Percentiles rank a stretch among this genome's conserved stretches.
Evolutionary conservation across 2,329 filamentous ascomycete species (phyloP).

Genomic region (Fusarium annulatum): DNA sequence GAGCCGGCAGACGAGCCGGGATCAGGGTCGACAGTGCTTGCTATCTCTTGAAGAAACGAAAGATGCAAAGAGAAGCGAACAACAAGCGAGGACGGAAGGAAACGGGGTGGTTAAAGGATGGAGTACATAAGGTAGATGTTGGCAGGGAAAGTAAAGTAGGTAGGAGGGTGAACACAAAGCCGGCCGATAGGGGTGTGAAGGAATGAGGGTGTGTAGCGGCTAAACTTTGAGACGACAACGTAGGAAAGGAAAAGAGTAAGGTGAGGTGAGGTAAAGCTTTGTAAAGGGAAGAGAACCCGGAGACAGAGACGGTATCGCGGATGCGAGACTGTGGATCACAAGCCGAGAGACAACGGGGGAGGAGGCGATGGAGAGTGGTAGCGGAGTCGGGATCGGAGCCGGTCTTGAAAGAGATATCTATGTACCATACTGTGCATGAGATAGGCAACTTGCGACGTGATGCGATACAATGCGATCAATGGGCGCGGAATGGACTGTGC

Average conservation of each 20-base stretch:
- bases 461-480: slow-evolving; percentile 12
- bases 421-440: slow-evolving; percentile 13
- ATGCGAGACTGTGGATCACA: slow-evolving; percentile 36
- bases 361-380: slow-evolving; percentile 25
- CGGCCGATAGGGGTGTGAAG: slow-evolving; percentile 26
- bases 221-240: slow-evolving; percentile 40
- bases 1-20: slow-evolving; percentile 11
- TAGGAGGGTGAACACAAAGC: slow-evolving; percentile 32
- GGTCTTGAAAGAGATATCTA: slow-evolving; percentile 19
- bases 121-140: slow-evolving; percentile 28
- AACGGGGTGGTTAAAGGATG: slow-evolving; percentile 38
- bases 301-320: slow-evolving; percentile 31
- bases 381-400: slow-evolving; percentile 37
- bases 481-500: slow-evolving; percentile 11
- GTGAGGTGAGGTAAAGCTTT: background rate
- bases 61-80: slow-evolving; percentile 21
- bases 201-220: slow-evolving; percentile 30
- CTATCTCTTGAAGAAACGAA: slow-evolving; percentile 21
- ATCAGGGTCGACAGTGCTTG: slow-evolving; percentile 26
- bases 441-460: slow-evolving; percentile 1
- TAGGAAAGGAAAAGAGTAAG: slow-evolving; percentile 19
- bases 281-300: slow-evolving; percentile 26
- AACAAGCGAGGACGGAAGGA: slow-evolving; percentile 25
- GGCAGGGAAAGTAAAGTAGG: slow-evolving; percentile 2
- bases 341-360: slow-evolving; percentile 33